phyloP scores from a whole-genome alignment of 2,329 filamentous ascomycete genomes.

The Aspergillus sp. region DNA sequence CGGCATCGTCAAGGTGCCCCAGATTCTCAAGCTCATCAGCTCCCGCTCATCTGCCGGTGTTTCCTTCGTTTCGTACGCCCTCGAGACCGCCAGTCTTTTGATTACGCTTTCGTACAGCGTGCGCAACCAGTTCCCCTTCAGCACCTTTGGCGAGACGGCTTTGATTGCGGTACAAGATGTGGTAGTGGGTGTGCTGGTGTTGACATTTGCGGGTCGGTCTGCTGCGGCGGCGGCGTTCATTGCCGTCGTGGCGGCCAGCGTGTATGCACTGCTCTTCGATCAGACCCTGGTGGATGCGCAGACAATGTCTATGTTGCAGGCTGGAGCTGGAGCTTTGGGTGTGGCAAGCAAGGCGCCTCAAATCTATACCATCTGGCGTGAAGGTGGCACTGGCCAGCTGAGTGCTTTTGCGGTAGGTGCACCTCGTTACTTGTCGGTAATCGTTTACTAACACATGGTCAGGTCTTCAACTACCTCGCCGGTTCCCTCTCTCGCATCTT shows the following conservation, averaged over 20 bases:
- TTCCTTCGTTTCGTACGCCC: slow-evolving; percentile 85
- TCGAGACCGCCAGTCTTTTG: slow-evolving; percentile 85
- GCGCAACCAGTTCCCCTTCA: slow-evolving; percentile 90
- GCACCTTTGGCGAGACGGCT: slow-evolving; percentile 93
- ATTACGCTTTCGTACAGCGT: slow-evolving; percentile 91
- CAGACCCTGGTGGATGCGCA: slow-evolving; percentile 65
- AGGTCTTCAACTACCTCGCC: slow-evolving; percentile 98
- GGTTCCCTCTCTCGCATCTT: slow-evolving; percentile 95
- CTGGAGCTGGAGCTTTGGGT: slow-evolving; percentile 77
- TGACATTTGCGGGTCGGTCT: slow-evolving; percentile 74
- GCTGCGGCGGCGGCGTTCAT: slow-evolving; percentile 75
- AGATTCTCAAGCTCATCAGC: slow-evolving; percentile 87
- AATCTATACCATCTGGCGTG: slow-evolving; percentile 79
- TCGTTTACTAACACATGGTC: slow-evolving; percentile 9
- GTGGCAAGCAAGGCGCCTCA: slow-evolving; percentile 93
- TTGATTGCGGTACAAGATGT: slow-evolving; percentile 92
- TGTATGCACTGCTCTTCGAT: slow-evolving; percentile 69
- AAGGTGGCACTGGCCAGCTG: slow-evolving; percentile 91
- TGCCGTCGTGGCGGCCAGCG: slow-evolving; percentile 69
- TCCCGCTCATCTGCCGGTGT: slow-evolving; percentile 81
- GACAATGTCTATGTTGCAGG: slow-evolving; percentile 74
- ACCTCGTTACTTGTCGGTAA: neutral
- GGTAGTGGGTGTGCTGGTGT: slow-evolving; percentile 79
- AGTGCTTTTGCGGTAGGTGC: slow-evolving; percentile 87
- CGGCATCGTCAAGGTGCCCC: slow-evolving; percentile 91